Base-by-base conservation (phyloP, 768 basidiomycete species). In the Leccinum broughii region DNA sequence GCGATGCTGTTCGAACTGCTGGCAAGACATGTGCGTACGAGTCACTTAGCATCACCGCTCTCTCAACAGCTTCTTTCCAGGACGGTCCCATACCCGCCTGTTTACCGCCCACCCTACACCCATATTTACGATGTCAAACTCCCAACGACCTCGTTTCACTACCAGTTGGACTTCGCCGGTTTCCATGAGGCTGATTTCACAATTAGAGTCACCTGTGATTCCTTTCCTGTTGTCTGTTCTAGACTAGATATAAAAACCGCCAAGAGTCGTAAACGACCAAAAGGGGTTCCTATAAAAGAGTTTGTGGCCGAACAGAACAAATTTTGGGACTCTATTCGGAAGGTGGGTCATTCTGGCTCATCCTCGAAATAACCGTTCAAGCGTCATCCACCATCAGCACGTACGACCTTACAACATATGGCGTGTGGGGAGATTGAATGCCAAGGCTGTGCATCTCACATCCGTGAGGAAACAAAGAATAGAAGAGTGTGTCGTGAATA, bases 1-100 rank as follows among this genome's bases (percentile, higher is more conserved):
- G 55, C 62, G 60, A 53, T 54, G 53, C 3, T 64, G 66, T 51
- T 3, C 15, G 9, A 10, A 20, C 3, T 64, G 66, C 30, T 50
- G 58, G 22, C 49, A 52, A 24, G 35, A 54, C n/a, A 55, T 67
- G 65, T 67, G 17, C 17, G 62, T 60, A 17, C 37, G 24, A 17
- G 26, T 15, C 13, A 10, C 4, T 4, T 9, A 11, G 14, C 5
- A 41, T 26, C 15, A 8, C 17, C 5, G 10, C 3, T 13, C 44
- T 55, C 39, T 66, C 41, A 34, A 34, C 41, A 44, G 41, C 15
- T 41, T 17, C 9, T 37, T 54, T 13, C 22, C 28, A 66, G 62
- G 58, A 66, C 62, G 15, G 26, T 35, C 14, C 3, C 8, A 13
- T 4, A 1, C 11, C 30, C n/a, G 6, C 14, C 9, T 24, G 8